Base-by-base conservation (phyloP, 495 filamentous ascomycete genomes). In the Xylaria cubensis region DNA sequence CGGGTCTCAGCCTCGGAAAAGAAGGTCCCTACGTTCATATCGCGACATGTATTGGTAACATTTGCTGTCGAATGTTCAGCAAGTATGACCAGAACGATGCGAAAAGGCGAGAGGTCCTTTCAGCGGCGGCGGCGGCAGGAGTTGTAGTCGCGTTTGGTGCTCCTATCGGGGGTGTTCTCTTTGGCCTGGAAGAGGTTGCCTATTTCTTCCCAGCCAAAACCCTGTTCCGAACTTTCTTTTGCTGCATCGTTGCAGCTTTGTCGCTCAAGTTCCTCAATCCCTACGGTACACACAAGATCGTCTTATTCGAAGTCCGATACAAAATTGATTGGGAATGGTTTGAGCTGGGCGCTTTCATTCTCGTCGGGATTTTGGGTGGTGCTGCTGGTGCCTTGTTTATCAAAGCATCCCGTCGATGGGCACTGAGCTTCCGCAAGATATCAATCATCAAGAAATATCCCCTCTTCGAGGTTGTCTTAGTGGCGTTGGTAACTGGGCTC, bases 171-270 rank as follows among this genome's bases (percentile, higher is more conserved):
- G 95, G 95, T 48, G 95, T 98, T 17, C 86, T 98, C 9, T 98
- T 98, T 80, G 94, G 94, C 67, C 82, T 98, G 32, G 95, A 98
- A 81, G 95, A 98, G 86, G 94, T 97, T 34, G 88, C 92, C 80
- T 99, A 99, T 80, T 99, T 97, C 79, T 98, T 98, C 80, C 96
- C 95, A 4, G 93, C 96, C n/a, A 98, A 99, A 82, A 98, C 95
- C 3, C 88, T 99, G 4, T 99, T 99, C 83, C 87, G 96, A 50
- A 99, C 96, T 1, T 98, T 99, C 84, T 99, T 98, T 82, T 97
- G 94, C 81, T 99, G 95, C 81, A 98, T 98, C 76, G 93, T 88
- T 2, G 94, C 96, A 29, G 92, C 96, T 0, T 79, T 99, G 34
- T 94, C 95, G 4, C 84, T 98, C 69, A 97, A 97, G 76, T 97